Conservation (phyloP, 176 grass and related monocot species). For the Pharus latifolius region DNA sequence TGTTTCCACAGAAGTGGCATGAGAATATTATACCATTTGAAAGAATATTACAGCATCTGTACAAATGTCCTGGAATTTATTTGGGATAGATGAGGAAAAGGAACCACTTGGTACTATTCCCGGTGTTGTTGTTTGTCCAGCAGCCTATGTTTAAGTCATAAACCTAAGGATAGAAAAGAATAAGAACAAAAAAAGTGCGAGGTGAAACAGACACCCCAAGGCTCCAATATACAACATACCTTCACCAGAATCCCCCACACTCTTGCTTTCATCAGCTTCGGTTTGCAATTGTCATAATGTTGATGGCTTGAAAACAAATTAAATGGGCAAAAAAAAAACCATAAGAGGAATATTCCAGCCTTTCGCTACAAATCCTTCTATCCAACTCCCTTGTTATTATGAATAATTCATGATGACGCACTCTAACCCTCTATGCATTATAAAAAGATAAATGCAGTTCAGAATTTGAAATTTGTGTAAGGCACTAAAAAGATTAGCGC, state of each 20-base stretch:
- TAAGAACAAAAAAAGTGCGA: neutral
- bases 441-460: neutral
- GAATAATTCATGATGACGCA: neutral
- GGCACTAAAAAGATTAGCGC: neutral
- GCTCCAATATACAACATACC: neutral
- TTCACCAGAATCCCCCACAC: neutral
- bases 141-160: constrained; percentile 11
- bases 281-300: too few species aligned
- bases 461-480: neutral
- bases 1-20: constrained; percentile 12
- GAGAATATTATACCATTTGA: constrained; percentile 1
- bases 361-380: neutral
- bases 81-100: constrained; percentile 1
- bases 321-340: neutral
- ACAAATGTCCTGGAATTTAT: neutral
- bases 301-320: neutral
- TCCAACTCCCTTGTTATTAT: neutral
- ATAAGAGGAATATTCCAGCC: neutral
- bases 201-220: neutral
- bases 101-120: neutral
- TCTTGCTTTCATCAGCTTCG: too few species aligned
- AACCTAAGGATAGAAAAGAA: neutral
- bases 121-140: constrained; percentile 8
- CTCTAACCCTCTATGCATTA: neutral
- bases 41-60: constrained; percentile 27